Base-by-base conservation (phyloP, 2,329 filamentous ascomycete genomes). In the Dactylella cylindrospora region DNA sequence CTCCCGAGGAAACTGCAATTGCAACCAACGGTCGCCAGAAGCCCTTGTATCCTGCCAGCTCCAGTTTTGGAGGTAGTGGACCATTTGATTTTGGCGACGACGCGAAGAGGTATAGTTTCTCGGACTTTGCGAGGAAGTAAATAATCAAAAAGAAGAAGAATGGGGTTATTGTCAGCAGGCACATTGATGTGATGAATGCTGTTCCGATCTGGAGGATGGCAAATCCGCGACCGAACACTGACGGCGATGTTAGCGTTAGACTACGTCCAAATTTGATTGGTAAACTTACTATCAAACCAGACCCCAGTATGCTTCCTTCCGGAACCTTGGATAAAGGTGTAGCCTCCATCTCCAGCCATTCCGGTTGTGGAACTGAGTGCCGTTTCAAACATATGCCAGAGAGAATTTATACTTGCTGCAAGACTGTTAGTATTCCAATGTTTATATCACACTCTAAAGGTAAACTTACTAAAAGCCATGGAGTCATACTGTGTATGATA, bases 321-420 rank as follows among this genome's bases (percentile, higher is more conserved):
- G 81, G 78, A 1, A 85, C 80, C 68, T 84, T 83, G 50, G 79
- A 61, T 41, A 68, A 94, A 95, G 2, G 76, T 78, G 38, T 79
- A 75, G 54, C 82, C 84, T 0, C 79, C 82, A 67, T 88, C 82
- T 10, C 82, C 80, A 0, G 88, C 84, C 35, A 97, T 77, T 1
- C 78, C 78, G 68, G 84, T 78, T 17, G 88, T 82, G 0, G 90
- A 93, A 5, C 84, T 81, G 19, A 96, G 74, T 4, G 90, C 83
- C 10, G 84, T 84, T 29, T 88, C 94, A 29, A 98, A 78, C 93
- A 98, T 97, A 72, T 97, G 90, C 90, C 90, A 97, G 15, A 97
- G 73, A 2, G 81, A 83, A 44, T 80, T 76, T 55, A 72, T 70
- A 52, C 73, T 78, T 1, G 67, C 67, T 68, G 33, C 26, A 36